Evolutionary conservation across 2,329 filamentous ascomycete species (phyloP).

Genomic region (Claviceps fusiformis): DNA sequence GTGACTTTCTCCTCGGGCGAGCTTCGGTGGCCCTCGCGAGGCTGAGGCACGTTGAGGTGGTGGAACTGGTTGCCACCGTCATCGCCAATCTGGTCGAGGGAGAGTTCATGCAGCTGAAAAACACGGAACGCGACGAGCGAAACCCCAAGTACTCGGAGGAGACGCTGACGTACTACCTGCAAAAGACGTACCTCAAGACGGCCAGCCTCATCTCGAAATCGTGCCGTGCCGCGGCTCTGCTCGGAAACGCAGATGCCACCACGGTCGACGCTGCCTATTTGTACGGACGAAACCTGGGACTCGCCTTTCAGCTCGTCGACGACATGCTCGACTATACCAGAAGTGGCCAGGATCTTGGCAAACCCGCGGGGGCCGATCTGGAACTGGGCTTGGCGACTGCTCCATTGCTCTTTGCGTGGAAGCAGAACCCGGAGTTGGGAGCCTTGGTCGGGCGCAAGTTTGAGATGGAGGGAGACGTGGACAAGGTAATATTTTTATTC

Average conservation of each 20-base stretch:
- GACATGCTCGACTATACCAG: constrained; percentile 96
- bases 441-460: constrained; percentile 88
- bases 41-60: constrained; percentile 83
- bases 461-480: constrained; percentile 66
- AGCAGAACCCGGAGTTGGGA: constrained; percentile 71
- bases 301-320: constrained; percentile 95
- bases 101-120: constrained; percentile 99
- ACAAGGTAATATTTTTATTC: constrained; percentile 39
- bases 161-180: constrained; percentile 81
- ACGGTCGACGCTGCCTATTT: constrained; percentile 84
- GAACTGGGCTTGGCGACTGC: constrained; percentile 90
- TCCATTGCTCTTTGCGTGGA: constrained; percentile 91
- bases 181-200: constrained; percentile 97
- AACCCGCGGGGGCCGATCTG: constrained; percentile 87
- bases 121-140: constrained; percentile 77
- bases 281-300: constrained; percentile 84
- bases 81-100: constrained; percentile 97
- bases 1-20: constrained; percentile 88
- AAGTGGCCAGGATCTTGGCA: constrained; percentile 72
- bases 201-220: constrained; percentile 93
- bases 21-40: constrained; percentile 89
- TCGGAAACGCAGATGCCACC: constrained; percentile 61
- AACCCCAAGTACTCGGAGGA: constrained; percentile 80
- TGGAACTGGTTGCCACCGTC: constrained; percentile 85
- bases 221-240: constrained; percentile 75